Evolutionary conservation across 768 basidiomycete species (phyloP), one percentile per base, ranked within the genome.

Genomic region (Termitomyces sp.): DNA sequence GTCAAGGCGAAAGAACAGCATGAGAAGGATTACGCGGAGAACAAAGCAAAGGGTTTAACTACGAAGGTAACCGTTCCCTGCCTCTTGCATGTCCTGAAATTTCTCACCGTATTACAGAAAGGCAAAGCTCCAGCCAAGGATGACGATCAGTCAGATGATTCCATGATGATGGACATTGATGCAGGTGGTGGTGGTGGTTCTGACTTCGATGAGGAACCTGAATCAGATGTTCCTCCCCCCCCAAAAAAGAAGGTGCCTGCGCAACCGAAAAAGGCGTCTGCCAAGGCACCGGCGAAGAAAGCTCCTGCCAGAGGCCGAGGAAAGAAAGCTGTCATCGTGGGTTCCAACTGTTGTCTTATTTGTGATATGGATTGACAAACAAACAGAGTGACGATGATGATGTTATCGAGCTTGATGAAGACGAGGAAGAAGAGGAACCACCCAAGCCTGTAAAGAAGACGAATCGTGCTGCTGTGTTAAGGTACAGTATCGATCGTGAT

Each of bases 141-240:
- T 34, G 77, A 65, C 2, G 79, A 79, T 24, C 80, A 80, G 3
- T 87, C 81, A 2, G 88, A 86, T 36, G 91, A 92, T 67, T 91
- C 88, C 3, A 91, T 91, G 88, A 74, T 79, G 75, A 86, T 89
- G 82, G 88, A 93, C 50, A 70, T 91, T 48, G 88, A 89, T 61
- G 70, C 66, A 9, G 65, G 65, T 30, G 65, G 67, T 47, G 73
- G 65, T 11, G 79, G 70, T 9, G 80, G 76, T 18, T 87, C 81
- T 34, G 86, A 83, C 60, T 80, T 81, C 22, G 80, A 53, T 41
- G 52, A 81, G 20, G 78, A 81, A 48, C 69, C 70, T 34, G 78
- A 84, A 30, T 78, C 74, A 3, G 82, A 84, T 37, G 79, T 73
- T 16, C 71, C 69, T 34, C 78, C 78, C 9, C 77, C 78, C 2